These are phyloP conservation scores for Lineolata rhizophorae DNA, from an alignment of 495 filamentous ascomycete species.

Conservation along the genomic window DNA sequence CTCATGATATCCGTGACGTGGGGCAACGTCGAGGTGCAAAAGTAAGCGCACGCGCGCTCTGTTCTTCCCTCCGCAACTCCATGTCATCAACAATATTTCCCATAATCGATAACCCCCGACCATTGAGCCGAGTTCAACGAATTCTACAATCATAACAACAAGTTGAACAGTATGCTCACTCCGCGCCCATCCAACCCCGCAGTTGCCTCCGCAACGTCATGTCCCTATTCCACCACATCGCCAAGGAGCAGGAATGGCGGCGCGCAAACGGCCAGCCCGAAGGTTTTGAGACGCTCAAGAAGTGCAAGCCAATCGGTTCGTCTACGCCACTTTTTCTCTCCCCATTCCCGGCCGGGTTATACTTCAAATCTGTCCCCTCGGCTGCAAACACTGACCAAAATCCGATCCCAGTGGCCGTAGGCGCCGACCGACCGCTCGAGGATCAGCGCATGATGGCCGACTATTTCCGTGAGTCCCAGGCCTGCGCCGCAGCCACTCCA, in stretches of 20 bases:
- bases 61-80: neutral
- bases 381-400: neutral
- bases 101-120: too few species aligned
- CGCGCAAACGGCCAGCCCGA: constrained; percentile 35
- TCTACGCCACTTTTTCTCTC: too few species aligned
- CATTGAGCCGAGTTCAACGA: too few species aligned
- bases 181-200: neutral
- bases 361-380: neutral
- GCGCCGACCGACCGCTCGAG: constrained; percentile 64
- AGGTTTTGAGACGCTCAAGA: constrained; percentile 45
- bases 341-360: neutral
- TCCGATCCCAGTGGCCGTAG: constrained; percentile 39
- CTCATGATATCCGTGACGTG: constrained; percentile 79
- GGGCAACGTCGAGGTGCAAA: constrained; percentile 73
- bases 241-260: constrained; percentile 76
- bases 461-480: constrained; percentile 64
- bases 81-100: too few species aligned
- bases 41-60: constrained; percentile 19
- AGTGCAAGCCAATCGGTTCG: constrained; percentile 43
- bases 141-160: neutral
- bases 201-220: constrained; percentile 81
- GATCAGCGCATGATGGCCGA: constrained; percentile 69
- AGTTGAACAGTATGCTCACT: too few species aligned
- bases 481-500: too few species aligned
- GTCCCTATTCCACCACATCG: constrained; percentile 79